A percentile compares a stretch with the other conserved stretches of the same genome.
Conservation (phyloP, 1,284 basidiomycete species). For the Apiotrichum domesticum region DNA sequence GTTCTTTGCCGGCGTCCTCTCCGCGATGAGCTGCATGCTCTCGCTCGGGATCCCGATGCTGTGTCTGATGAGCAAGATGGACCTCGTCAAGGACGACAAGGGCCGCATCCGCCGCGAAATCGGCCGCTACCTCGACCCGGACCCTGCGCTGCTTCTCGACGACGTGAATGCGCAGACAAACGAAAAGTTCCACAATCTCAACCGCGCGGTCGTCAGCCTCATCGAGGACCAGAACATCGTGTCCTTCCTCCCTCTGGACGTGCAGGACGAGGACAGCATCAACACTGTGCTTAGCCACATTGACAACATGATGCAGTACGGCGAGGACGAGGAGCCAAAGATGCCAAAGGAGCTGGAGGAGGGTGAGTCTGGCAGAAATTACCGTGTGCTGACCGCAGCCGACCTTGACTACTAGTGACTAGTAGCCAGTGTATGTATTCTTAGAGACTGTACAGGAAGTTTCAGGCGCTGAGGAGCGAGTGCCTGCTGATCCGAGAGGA, state of each 20-base stretch:
- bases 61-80: conserved; percentile 99
- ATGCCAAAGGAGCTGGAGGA: conserved; percentile 79
- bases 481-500: too few relatives aligned
- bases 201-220: conserved; percentile 77
- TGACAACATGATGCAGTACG: conserved; percentile 95
- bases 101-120: conserved; percentile 65
- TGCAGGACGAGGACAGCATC: conserved; percentile 82
- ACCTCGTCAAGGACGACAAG: conserved; percentile 77
- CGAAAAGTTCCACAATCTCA: conserved; percentile 85
- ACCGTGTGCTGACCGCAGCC: conserved; percentile 55
- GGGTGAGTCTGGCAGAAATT: conserved; percentile 56
- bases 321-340: conserved; percentile 87
- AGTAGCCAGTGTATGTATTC: conserved; percentile 53
- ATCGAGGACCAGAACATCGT: conserved; percentile 98
- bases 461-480: too few relatives aligned
- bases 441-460: background rate
- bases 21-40: conserved; percentile 98
- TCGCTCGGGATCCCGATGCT: conserved; percentile 95
- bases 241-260: conserved; percentile 90
- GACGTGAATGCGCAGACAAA: conserved; percentile 62
- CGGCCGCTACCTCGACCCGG: conserved; percentile 90
- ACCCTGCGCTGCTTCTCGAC: conserved; percentile 79
- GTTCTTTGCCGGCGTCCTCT: conserved; percentile 97
- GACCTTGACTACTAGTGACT: conserved; percentile 40
- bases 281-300: conserved; percentile 89